Percentiles rank a stretch among this genome's conserved stretches.
Conservation (phyloP, 2,329 filamentous ascomycete species). For the Aspergillus fumigatiaffinis region DNA sequence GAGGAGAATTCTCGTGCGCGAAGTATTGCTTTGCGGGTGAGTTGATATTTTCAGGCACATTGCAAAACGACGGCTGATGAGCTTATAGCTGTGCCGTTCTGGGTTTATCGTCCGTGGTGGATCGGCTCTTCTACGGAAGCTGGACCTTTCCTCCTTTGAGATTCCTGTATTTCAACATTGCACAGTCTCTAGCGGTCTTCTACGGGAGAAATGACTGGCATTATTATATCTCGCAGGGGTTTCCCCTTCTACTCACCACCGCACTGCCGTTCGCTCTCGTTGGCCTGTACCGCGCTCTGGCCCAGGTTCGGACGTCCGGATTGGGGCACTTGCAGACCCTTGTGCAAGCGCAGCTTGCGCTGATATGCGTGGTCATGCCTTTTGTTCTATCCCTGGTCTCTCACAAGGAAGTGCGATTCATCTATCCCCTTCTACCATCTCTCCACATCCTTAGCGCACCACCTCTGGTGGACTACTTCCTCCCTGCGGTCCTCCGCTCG, state of each 20-base stretch:
- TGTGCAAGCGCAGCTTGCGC: constrained; percentile 54
- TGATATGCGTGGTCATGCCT: constrained; percentile 58
- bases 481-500: constrained; percentile 36
- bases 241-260: constrained; percentile 81
- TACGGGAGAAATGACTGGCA: constrained; percentile 89
- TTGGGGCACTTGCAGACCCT: constrained; percentile 27
- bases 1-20: constrained; percentile 55
- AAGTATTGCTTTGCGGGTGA: constrained; percentile 59
- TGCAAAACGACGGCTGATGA: constrained; percentile 6
- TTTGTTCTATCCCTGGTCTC: constrained; percentile 69
- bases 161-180: constrained; percentile 87
- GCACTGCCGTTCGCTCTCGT: constrained; percentile 70
- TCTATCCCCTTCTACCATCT: constrained; percentile 86
- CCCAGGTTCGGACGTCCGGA: constrained; percentile 30
- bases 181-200: constrained; percentile 82
- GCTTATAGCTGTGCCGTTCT: constrained; percentile 54
- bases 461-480: constrained; percentile 63
- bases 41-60: constrained; percentile 8
- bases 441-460: constrained; percentile 76
- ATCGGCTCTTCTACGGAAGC: constrained; percentile 73
- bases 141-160: constrained; percentile 88
- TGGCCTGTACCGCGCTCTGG: constrained; percentile 57
- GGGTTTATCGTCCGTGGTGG: constrained; percentile 60
- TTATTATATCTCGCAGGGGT: constrained; percentile 87
- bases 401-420: constrained; percentile 96